Evolutionary conservation across 2,329 filamentous ascomycete genomes (phyloP), one percentile per base, ranked within the genome.

Genomic region (Elsinoe arachidis): DNA sequence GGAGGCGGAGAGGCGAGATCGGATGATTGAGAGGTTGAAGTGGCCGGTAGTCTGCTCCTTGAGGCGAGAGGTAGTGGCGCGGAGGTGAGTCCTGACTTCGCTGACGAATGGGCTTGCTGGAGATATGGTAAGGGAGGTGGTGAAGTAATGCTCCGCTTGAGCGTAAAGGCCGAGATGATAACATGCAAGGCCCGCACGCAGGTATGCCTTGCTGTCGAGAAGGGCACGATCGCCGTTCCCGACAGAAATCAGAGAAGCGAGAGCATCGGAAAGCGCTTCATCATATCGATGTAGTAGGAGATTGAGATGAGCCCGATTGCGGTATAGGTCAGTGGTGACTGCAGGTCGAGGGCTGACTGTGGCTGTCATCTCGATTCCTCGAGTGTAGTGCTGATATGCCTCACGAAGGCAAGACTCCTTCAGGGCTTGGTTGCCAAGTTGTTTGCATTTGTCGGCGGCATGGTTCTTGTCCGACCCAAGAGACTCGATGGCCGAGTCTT

Each of bases 261-360:
- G 62, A 11, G 67, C 68, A 53, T 70, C 69, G 11, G 61, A 59
- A n/a, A 64, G 64, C 12, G 67, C 68, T 56, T 68, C 65, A 41
- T 70, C 68, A 3, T 66, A 60, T 14, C 64, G 67, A 30, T 59
- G 52, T 3, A 71, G 60, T 5, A 66, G 59, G 5, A 71, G 56
- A 37, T 70, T 71, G 39, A 69, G 64, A 21, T 68, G 64, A 12
- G 68, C 66, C 6, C 69, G 68, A 46, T 70, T 71, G 14, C 68
- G 64, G 49, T 61, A 49, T 10, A 61, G 38, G 23, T 61, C 59
- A 1, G 4, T 43, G 15, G 39, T 7, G 15, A 43, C 17, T 17
- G 23, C 2, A 35, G 15, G 47, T 19, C 30, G 23, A 30, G 26
- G 14, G 10, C 1, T 7, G 9, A 21, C 11, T 17, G 3, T 9